These are phyloP conservation scores for Arctium minus DNA, from an alignment of 129 eudicot species.

Conservation along the genomic window DNA sequence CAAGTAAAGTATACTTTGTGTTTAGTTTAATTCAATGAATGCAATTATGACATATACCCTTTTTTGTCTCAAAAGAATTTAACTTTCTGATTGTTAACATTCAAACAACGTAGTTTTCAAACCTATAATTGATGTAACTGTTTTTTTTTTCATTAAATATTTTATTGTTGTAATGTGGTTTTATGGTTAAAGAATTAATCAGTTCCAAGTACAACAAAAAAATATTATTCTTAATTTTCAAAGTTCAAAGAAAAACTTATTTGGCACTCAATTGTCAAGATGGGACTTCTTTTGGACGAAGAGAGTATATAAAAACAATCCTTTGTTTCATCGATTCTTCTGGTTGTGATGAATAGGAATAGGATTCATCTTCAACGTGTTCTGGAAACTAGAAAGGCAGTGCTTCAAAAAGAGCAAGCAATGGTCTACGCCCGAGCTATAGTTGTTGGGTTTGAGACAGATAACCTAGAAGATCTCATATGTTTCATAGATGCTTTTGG, in stretches of 20 bases:
- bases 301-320: neutral
- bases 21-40: conserved; percentile 10
- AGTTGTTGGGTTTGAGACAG: conserved; percentile 76
- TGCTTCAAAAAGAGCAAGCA: conserved; percentile 85
- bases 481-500: conserved; percentile 77
- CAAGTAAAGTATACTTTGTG: conserved; percentile 44
- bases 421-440: conserved; percentile 89
- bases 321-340: neutral
- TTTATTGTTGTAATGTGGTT: neutral
- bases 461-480: conserved; percentile 55
- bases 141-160: neutral
- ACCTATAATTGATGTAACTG: neutral
- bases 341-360: conserved; percentile 35
- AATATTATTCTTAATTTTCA: no score
- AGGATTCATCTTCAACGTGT: conserved; percentile 76
- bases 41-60: neutral
- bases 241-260: neutral
- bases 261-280: neutral
- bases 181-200: no score
- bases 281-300: neutral
- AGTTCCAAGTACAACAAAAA: no score
- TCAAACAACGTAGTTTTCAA: neutral
- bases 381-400: conserved; percentile 67
- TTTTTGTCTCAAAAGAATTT: neutral
- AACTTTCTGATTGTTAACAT: neutral